Base-by-base conservation (phyloP, 768 basidiomycete species). In the Amanita muscaria region DNA sequence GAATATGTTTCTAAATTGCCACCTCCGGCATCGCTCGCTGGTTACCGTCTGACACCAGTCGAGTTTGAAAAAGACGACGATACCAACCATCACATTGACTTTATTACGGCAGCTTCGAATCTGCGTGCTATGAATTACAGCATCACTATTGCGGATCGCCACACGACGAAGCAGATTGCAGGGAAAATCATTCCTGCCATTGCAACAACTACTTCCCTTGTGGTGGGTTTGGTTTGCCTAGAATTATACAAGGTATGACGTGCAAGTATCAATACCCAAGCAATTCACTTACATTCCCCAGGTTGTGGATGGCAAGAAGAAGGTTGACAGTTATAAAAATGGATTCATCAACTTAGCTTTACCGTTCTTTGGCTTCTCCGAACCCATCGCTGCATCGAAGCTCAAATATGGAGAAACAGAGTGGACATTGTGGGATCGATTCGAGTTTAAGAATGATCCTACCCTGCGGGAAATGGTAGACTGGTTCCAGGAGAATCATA, bases 11-110 rank as follows among this genome's bases (percentile, higher is more conserved):
- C 79, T 51, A 74, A 83, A 50, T 69, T 99, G 16, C 96, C 96
- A 18, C 63, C 85, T 14, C 94, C 96, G 0, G 88, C 92, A 2
- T 88, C 88, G 14, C 69, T 99, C 32, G 93, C 85, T 40, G 96
- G 96, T n/a, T 99, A 93, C 68, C 85, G 96, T 44, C 76, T 99
- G 38, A 86, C 72, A 41, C 89, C 94, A 2, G 94, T 93, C 40
- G 92, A 96, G 56, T 99, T 99, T 53, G 96, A 99, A 72, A 99
- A 99, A 68, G 96, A 99, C 57, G 94, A 98, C 55, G 96, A 99
- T 59, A 77, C 85, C 40, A 99, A 99, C 65, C 80, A 88, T 65
- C 96, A 99, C 64, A 97, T 99, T 59, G 96, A 94, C 66, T 97
- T 98, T 66, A 94, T 99, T 65, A 97, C 93, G 27, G 88, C 96